These are phyloP conservation scores for Cladorrhinum sp. DNA, from an alignment of 2,329 filamentous ascomycete genomes.

Conservation along the genomic window DNA sequence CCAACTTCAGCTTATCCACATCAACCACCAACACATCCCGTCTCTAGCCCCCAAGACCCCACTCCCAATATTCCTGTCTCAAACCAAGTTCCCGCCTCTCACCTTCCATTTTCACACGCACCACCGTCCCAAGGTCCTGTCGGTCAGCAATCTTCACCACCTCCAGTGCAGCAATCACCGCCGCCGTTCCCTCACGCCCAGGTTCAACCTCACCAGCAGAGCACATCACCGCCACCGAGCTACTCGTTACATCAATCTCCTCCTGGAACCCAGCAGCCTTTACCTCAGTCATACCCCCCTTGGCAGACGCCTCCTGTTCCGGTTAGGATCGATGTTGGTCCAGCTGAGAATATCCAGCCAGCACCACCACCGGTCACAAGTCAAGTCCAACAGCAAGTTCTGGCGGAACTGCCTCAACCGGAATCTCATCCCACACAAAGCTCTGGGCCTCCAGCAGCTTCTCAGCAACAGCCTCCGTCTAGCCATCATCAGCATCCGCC, in stretches of 20 bases:
- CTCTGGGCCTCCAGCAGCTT: background rate
- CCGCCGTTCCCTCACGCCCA: background rate
- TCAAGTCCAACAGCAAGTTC: background rate
- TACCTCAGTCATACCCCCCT: background rate
- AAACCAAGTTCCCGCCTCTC: background rate
- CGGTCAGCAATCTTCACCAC: background rate
- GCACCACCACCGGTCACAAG: background rate
- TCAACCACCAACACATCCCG: too few relatives aligned
- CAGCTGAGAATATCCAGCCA: background rate
- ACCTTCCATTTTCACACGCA: too few relatives aligned
- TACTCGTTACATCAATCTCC: background rate
- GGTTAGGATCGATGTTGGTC: background rate
- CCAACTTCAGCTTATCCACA: too few relatives aligned
- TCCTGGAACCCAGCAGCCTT: background rate
- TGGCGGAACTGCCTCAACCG: background rate
- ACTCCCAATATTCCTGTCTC: too few relatives aligned
- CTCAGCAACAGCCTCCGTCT: background rate
- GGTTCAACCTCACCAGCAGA: background rate
- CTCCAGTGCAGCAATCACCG: background rate
- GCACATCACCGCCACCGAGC: background rate
- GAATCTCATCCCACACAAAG: background rate
- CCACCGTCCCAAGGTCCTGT: too few relatives aligned
- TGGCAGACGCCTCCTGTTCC: background rate
- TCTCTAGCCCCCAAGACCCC: too few relatives aligned
- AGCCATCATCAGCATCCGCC: background rate